Base-by-base conservation (phyloP, 2,329 filamentous ascomycete genomes). In the Pseudogymnoascus sp. region DNA sequence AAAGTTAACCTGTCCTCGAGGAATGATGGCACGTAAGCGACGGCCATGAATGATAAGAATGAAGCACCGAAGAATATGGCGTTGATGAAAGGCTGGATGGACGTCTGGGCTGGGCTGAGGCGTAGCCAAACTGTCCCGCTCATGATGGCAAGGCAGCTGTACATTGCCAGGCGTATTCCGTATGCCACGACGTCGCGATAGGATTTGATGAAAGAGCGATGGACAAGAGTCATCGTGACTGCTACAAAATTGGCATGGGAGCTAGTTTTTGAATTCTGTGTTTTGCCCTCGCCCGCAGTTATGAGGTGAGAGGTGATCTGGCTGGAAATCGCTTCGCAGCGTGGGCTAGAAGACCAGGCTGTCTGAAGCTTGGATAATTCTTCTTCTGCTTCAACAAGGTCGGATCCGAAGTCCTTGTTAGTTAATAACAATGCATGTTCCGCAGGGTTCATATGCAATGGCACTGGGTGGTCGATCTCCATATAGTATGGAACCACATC, bases 91-190 rank as follows among this genome's bases (percentile, higher is more conserved):
- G 90, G 86, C 70, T 91, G 88, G 69, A 96, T 93, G 65, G 89
- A 88, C 63, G 81, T 78, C 73, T 96, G 91, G 0, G 80, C 77
- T 0, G 87, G 81, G 4, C 81, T 77, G 2, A 96, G 80, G 6
- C 91, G 85, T 13, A 96, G 77, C 87, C 90, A 96, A 10, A 96
- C 89, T 0, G 92, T 96, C 4, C 92, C 91, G 87, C 93, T 92
- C 83, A 95, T 88, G 69, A 95, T 84, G 1, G 90, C 90, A 14
- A 96, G 80, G 0, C 85, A 84, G 66, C 87, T 80, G 75, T 96
- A 95, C 90, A 96, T 96, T 45, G 84, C 87, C 45, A 95, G 80
- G 2, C 92, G 85, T 69, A 95, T 91, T 0, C 89, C 90, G 71
- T 96, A 96, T 0, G 88, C 90, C 62, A 96, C 85, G 6, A 96